Evolutionary conservation across 352 stramenopile genomes (phyloP).

Genomic region (Globisporangium heterothallicum): DNA sequence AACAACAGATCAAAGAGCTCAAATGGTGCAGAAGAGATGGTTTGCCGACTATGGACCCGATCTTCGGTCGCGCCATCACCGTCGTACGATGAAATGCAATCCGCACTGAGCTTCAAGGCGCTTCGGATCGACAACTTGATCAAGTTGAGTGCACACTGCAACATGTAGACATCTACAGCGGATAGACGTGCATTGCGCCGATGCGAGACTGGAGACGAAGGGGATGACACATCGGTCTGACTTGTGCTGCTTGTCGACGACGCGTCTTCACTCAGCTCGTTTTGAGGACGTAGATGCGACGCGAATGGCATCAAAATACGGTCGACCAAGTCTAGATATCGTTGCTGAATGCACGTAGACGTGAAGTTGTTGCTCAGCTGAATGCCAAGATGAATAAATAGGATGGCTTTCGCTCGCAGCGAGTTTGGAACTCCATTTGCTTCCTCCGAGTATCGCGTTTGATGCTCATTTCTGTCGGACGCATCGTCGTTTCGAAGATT

Average conservation of each 20-base stretch:
- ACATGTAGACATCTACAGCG: conserved; percentile 37
- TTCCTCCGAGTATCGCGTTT: conserved; percentile 14
- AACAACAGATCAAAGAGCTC: conserved; percentile 43
- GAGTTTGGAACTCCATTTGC: conserved; percentile 20
- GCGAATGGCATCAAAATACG: conserved; percentile 22
- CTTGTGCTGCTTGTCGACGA: conserved; percentile 2
- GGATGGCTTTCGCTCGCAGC: conserved; percentile 57
- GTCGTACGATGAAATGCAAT: conserved; percentile 44
- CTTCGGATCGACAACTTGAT: conserved; percentile 51
- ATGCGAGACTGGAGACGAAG: not conserved
- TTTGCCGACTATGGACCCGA: conserved; percentile 10
- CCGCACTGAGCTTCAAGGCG: conserved; percentile 56
- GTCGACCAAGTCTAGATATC: conserved; percentile 29
- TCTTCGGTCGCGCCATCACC: conserved; percentile 20
- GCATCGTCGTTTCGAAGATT: not conserved
- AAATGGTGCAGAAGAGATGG: conserved; percentile 44
- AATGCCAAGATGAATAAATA: conserved; percentile 55
- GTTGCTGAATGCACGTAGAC: conserved; percentile 27
- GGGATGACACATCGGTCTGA: not conserved
- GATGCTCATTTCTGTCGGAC: not conserved
- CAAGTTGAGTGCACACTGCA: conserved; percentile 58
- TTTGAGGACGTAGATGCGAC: conserved; percentile 13
- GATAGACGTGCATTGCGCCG: not conserved
- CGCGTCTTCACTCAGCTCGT: not conserved
- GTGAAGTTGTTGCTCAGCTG: conserved; percentile 41